phyloP scores from a whole-genome alignment of 371 early-diverging fungal genomes.

The Circinella minor region DNA sequence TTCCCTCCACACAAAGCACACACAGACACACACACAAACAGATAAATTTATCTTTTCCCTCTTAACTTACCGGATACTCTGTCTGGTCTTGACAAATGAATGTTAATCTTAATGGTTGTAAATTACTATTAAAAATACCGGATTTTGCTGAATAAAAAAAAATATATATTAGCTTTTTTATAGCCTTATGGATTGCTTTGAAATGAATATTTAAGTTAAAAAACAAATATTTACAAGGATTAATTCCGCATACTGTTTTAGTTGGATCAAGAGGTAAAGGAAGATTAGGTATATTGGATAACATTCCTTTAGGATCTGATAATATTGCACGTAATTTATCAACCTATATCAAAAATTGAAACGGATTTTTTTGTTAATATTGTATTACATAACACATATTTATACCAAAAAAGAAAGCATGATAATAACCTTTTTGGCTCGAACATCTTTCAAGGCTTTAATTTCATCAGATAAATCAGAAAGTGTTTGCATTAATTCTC shows the following conservation, averaged over 20 bases:
- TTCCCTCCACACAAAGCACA: neutral
- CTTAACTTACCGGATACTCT: constrained; percentile 69
- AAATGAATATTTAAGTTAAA: neutral
- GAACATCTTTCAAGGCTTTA: constrained; percentile 75
- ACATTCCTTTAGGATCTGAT: constrained; percentile 80
- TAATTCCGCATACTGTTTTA: constrained; percentile 82
- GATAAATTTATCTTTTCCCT: no score
- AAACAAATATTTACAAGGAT: constrained; percentile 60
- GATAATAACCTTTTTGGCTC: constrained; percentile 75
- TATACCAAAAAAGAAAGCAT: no score
- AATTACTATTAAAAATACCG: constrained; percentile 87
- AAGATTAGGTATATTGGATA: constrained; percentile 77
- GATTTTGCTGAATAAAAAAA: constrained; percentile 65
- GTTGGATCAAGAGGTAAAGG: constrained; percentile 90
- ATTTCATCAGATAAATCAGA: constrained; percentile 75
- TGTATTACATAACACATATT: no score
- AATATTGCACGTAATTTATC: constrained; percentile 77
- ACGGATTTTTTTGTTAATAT: no score
- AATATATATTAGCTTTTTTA: neutral
- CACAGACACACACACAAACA: no score
- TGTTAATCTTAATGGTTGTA: constrained; percentile 84
- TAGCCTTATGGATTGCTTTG: no score
- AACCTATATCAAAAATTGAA: constrained; percentile 51
- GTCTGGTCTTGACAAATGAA: constrained; percentile 80
- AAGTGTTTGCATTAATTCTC: constrained; percentile 79